Evolutionary conservation across 2,329 filamentous ascomycete species (phyloP), one percentile per base, ranked within the genome.

Genomic region (Diatrype stigma): DNA sequence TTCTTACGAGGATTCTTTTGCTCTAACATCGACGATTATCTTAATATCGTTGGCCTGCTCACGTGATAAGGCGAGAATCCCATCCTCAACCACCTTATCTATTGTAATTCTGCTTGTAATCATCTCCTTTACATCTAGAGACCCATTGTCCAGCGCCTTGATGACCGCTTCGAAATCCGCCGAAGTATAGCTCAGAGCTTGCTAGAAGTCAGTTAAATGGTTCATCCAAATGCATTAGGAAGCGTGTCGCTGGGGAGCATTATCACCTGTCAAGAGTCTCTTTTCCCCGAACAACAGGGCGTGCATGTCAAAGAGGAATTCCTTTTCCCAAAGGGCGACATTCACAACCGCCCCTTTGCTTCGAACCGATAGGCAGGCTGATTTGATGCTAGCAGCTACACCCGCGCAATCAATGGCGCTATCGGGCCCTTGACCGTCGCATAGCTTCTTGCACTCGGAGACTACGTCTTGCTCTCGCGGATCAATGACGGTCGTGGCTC

Each of bases 1-100:
- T n/a, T n/a, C n/a, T n/a, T n/a, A n/a, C n/a, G n/a, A n/a, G n/a
- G n/a, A n/a, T n/a, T n/a, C n/a, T n/a, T n/a, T n/a, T n/a, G 26
- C 26, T 16, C 42, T 56, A 42, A 60, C 23, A 44, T 82, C 75
- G 2, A 86, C 78, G 44, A 86, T 56, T 28, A 86, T 80, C 67
- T 86, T 86, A 26, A 85, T 80, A 58, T 85, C 80, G 48, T 75
- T 79, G 44, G 85, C 80, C 59, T 81, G 83, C 54, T 85, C 76
- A 6, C 78, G 66, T 32, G 84, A 77, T 49, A 86, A 65, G 1
- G 79, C 72, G 50, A 76, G 71, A 56, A 85, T 80, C 0, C 81
- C 83, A 35, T 79, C 73, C 32, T 84, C 73, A 0, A 83, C 79
- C 11, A 85, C 65, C 17, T 80, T 70, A 19, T 81, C 75, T 38